Conservation (phyloP, 805 yeast species). For the Zygotorulaspora sp. region DNA sequence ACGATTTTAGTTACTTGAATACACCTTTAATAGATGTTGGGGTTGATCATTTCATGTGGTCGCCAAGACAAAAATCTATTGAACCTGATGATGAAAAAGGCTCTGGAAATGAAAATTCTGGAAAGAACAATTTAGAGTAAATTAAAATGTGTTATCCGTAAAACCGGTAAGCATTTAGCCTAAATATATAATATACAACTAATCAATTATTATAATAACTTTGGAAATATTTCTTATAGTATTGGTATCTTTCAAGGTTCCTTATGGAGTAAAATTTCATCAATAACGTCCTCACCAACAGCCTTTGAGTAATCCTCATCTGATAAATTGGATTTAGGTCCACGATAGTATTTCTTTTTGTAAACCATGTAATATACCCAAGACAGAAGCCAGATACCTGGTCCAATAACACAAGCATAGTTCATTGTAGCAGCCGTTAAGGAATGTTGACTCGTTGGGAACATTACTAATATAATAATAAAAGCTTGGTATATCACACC, state of each 20-base stretch:
- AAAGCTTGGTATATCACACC: slow-evolving; percentile 49
- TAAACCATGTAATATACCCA: slow-evolving; percentile 47
- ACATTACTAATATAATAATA: slow-evolving; percentile 54
- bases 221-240: too few relatives aligned
- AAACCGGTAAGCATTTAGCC: too few relatives aligned
- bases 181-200: too few relatives aligned
- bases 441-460: slow-evolving; percentile 45
- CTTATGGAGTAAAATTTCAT: slow-evolving; percentile 21
- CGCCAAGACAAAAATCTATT: slow-evolving; percentile 18
- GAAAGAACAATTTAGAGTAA: too few relatives aligned
- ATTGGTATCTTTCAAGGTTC: too few relatives aligned
- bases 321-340: slow-evolving; percentile 45
- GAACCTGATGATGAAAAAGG: neutral
- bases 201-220: too few relatives aligned
- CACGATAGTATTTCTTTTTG: slow-evolving; percentile 52
- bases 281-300: slow-evolving; percentile 26
- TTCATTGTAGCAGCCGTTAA: slow-evolving; percentile 51
- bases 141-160: too few relatives aligned
- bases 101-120: too few relatives aligned
- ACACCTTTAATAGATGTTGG: slow-evolving; percentile 30
- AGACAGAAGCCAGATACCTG: slow-evolving; percentile 55
- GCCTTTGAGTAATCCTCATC: slow-evolving; percentile 30
- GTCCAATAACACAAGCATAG: slow-evolving; percentile 63
- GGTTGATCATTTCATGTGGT: slow-evolving; percentile 30
- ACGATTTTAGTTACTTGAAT: slow-evolving; percentile 8